These are phyloP conservation scores for Penicillium oxalicum DNA, from an alignment of 2,329 filamentous ascomycete genomes.

Conservation along the genomic window DNA sequence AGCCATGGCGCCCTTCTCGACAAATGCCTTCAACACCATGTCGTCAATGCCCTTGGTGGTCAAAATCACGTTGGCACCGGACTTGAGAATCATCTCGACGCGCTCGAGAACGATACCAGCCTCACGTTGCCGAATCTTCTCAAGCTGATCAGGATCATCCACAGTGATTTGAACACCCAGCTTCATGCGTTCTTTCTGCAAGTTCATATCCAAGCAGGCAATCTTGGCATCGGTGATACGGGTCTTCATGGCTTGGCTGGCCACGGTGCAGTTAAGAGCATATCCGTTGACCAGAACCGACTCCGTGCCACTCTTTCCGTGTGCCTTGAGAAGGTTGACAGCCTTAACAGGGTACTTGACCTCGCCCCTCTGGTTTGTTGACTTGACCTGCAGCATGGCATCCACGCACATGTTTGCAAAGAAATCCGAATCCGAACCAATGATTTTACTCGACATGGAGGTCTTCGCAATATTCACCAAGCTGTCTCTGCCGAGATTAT, in stretches of 20 bases:
- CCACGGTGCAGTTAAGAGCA: constrained; percentile 96
- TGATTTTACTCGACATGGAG: constrained; percentile 99
- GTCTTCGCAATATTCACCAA: constrained; percentile 95
- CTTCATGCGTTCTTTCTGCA: constrained; percentile 99
- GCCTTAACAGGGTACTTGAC: constrained; percentile 97
- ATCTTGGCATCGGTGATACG: constrained; percentile 91
- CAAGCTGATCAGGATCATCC: constrained; percentile 92
- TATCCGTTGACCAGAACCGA: constrained; percentile 92
- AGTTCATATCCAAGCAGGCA: constrained; percentile 92
- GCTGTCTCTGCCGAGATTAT: constrained; percentile 81
- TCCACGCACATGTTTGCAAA: constrained; percentile 97
- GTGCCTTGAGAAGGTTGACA: constrained; percentile 96
- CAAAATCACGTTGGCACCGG: constrained; percentile 89
- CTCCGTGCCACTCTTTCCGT: constrained; percentile 86
- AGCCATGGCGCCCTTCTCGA: constrained; percentile 92
- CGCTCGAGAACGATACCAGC: constrained; percentile 88
- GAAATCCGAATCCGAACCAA: constrained; percentile 91
- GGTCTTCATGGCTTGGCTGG: constrained; percentile 96
- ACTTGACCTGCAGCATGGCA: constrained; percentile 90
- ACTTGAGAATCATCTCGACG: constrained; percentile 95
- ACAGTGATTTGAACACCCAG: constrained; percentile 96
- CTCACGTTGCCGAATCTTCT: constrained; percentile 92
- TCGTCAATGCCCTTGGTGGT: constrained; percentile 99
- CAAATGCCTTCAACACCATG: constrained; percentile 84
- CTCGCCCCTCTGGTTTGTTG: constrained; percentile 83